A percentile compares a stretch with the other conserved stretches of the same genome.
Evolutionary conservation across 345 rosid genomes (phyloP).

Genomic region (Brassica rapa): DNA sequence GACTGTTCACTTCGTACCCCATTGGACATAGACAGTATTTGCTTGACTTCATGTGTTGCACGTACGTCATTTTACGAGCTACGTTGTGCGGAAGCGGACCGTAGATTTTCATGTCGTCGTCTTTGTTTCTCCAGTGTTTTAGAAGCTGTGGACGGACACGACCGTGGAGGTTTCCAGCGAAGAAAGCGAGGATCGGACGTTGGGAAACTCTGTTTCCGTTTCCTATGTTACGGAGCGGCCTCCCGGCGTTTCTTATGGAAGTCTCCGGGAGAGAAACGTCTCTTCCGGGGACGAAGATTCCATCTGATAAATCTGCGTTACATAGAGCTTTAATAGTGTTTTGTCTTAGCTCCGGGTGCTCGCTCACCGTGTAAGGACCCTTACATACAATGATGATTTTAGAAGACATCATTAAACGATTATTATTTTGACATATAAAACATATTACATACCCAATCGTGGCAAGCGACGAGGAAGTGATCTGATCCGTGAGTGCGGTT

Average conservation of each 20-base stretch:
- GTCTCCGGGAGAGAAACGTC: slow-evolving; percentile 93
- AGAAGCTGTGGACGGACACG: slow-evolving; percentile 79
- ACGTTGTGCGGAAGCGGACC: slow-evolving; percentile 60
- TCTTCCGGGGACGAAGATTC: slow-evolving; percentile 55
- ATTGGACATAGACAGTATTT: slow-evolving; percentile 82
- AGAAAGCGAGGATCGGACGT: slow-evolving; percentile 88
- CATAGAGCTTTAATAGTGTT: slow-evolving; percentile 62
- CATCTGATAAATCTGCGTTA: slow-evolving; percentile 65
- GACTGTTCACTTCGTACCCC: slow-evolving; percentile 96
- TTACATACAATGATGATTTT: neutral
- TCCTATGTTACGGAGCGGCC: slow-evolving; percentile 67
- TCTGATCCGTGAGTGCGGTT: slow-evolving; percentile 87
- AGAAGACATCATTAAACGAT: neutral
- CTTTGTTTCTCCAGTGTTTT: slow-evolving; percentile 73
- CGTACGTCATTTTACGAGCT: slow-evolving; percentile 65
- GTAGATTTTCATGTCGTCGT: slow-evolving; percentile 76
- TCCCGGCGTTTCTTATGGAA: slow-evolving; percentile 63
- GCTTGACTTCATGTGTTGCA: slow-evolving; percentile 91
- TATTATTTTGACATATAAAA: neutral
- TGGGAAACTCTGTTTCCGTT: slow-evolving; percentile 73
- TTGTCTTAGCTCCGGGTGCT: slow-evolving; percentile 61
- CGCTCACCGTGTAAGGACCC: slow-evolving; percentile 76
- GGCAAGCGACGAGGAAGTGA: slow-evolving; percentile 96
- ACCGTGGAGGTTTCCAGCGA: slow-evolving; percentile 87
- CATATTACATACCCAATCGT: slow-evolving; percentile 59